These are phyloP conservation scores for Crataegus laevigata DNA, from an alignment of 306 rosid species.

Conservation along the genomic window DNA sequence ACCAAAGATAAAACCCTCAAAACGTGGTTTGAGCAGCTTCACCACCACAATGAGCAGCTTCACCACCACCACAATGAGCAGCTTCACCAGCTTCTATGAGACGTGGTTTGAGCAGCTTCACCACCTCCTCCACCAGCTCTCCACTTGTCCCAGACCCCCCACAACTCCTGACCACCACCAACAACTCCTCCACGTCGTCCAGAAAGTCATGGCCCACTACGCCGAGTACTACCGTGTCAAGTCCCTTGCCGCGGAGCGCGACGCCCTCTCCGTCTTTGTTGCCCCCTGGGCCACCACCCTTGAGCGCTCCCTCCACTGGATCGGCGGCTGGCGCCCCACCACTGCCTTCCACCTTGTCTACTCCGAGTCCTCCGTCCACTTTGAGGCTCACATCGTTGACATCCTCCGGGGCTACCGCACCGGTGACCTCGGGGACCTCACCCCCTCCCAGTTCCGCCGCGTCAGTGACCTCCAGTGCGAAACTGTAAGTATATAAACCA, in stretches of 20 bases:
- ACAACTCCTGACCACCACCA: slow-evolving; percentile 16
- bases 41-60: slow-evolving; percentile 11
- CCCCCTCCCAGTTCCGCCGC: slow-evolving; percentile 54
- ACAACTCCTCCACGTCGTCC: slow-evolving; percentile 25
- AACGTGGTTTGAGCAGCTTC: too few relatives aligned
- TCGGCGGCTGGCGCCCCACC: slow-evolving; percentile 87
- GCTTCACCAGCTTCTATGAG: slow-evolving; percentile 42
- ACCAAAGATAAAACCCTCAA: background rate
- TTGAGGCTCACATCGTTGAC: slow-evolving; percentile 62
- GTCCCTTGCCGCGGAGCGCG: slow-evolving; percentile 38
- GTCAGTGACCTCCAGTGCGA: slow-evolving; percentile 75
- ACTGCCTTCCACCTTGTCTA: slow-evolving; percentile 73
- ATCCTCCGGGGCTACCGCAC: slow-evolving; percentile 60
- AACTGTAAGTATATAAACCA: slow-evolving; percentile 28
- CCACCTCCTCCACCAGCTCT: slow-evolving; percentile 34
- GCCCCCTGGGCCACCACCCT: slow-evolving; percentile 74
- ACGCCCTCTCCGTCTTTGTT: slow-evolving; percentile 34
- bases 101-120: slow-evolving; percentile 49
- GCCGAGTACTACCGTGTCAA: slow-evolving; percentile 42
- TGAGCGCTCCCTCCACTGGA: slow-evolving; percentile 76
- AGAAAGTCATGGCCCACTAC: slow-evolving; percentile 50
- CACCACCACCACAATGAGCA: background rate
- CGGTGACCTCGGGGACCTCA: slow-evolving; percentile 89
- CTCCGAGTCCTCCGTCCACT: slow-evolving; percentile 65
- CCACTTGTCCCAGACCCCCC: slow-evolving; percentile 22